A percentile compares a stretch with the other conserved stretches of the same genome.
Evolutionary conservation across 768 basidiomycete genomes (phyloP).

Genomic region (Tylopilus balloui): DNA sequence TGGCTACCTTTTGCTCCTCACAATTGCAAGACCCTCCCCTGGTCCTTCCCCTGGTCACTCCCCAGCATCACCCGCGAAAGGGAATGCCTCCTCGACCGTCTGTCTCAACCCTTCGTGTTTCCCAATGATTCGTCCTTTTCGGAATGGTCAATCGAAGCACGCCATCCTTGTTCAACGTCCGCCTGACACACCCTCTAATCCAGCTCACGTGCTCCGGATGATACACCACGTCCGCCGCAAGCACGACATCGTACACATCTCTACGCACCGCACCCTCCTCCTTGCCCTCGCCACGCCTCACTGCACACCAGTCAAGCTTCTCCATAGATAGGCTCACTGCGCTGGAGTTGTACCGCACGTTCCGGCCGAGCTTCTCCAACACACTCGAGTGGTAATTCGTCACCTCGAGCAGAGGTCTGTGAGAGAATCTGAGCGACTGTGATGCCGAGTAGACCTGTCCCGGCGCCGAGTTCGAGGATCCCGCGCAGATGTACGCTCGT

Average conservation of each 20-base stretch:
- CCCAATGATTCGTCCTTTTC: constrained; percentile 56
- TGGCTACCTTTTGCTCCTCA: too few species aligned
- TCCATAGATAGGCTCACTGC: constrained; percentile 41
- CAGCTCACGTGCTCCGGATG: constrained; percentile 63
- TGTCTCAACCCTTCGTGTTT: constrained; percentile 55
- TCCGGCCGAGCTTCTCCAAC: constrained; percentile 58
- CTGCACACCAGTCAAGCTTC: constrained; percentile 62
- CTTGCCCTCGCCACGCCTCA: constrained; percentile 27
- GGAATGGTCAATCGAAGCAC: constrained; percentile 75
- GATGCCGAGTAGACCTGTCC: constrained; percentile 81
- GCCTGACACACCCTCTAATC: constrained; percentile 60
- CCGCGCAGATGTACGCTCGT: constrained; percentile 24
- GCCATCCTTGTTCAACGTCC: constrained; percentile 41
- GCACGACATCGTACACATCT: constrained; percentile 56
- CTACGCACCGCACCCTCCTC: neutral
- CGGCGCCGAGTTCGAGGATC: constrained; percentile 79
- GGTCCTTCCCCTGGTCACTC: neutral
- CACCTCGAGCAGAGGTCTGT: constrained; percentile 35
- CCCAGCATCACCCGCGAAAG: constrained; percentile 2
- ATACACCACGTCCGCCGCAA: constrained; percentile 81
- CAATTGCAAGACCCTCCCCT: constrained; percentile 39
- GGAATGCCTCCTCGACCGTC: constrained; percentile 57
- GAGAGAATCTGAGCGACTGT: constrained; percentile 48
- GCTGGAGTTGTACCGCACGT: constrained; percentile 50
- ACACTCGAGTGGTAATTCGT: constrained; percentile 81